phyloP scores from a whole-genome alignment of 1,284 basidiomycete species.

The Mycosarcoma mackinlayi region DNA sequence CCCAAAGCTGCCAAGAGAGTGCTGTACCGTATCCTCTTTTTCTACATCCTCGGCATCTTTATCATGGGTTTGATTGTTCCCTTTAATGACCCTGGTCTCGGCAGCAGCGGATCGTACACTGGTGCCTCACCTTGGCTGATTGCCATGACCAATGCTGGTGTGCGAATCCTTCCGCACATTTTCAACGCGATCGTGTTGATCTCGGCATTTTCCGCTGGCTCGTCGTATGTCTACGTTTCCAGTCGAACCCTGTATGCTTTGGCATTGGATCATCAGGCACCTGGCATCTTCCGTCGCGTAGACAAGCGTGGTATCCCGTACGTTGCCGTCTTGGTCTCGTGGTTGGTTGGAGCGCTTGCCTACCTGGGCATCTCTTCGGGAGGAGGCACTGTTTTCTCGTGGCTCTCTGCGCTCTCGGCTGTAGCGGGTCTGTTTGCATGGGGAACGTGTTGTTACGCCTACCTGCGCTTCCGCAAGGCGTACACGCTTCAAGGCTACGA shows the following conservation, averaged over 20 bases:
- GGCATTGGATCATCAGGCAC: slow-evolving; percentile 80
- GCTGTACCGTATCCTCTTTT: slow-evolving; percentile 69
- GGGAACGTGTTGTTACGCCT: slow-evolving; percentile 82
- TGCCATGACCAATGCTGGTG: slow-evolving; percentile 69
- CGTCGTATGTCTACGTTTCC: slow-evolving; percentile 82
- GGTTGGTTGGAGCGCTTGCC: slow-evolving; percentile 76
- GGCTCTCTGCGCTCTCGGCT: slow-evolving; percentile 74
- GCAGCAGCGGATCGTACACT: slow-evolving; percentile 33
- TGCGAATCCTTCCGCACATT: slow-evolving; percentile 69
- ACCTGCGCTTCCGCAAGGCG: slow-evolving; percentile 79
- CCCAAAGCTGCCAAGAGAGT: slow-evolving; percentile 57
- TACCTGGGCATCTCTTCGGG: slow-evolving; percentile 72
- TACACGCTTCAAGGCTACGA: slow-evolving; percentile 74
- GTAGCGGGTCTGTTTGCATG: slow-evolving; percentile 80
- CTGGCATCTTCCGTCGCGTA: slow-evolving; percentile 76
- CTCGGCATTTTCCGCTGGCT: slow-evolving; percentile 86
- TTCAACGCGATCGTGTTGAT: slow-evolving; percentile 83
- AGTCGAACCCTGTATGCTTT: slow-evolving; percentile 81
- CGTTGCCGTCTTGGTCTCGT: slow-evolving; percentile 76
- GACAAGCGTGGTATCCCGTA: slow-evolving; percentile 81
- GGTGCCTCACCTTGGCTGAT: slow-evolving; percentile 66
- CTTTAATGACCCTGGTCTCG: slow-evolving; percentile 47
- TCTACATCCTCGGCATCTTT: slow-evolving; percentile 70
- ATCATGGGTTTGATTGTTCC: slow-evolving; percentile 62
- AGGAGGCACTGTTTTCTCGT: slow-evolving; percentile 74